Percentiles rank a stretch among this genome's conserved stretches.
Evolutionary conservation across 441 rosid genomes (phyloP).

Genomic region (Isatis lusitanica): DNA sequence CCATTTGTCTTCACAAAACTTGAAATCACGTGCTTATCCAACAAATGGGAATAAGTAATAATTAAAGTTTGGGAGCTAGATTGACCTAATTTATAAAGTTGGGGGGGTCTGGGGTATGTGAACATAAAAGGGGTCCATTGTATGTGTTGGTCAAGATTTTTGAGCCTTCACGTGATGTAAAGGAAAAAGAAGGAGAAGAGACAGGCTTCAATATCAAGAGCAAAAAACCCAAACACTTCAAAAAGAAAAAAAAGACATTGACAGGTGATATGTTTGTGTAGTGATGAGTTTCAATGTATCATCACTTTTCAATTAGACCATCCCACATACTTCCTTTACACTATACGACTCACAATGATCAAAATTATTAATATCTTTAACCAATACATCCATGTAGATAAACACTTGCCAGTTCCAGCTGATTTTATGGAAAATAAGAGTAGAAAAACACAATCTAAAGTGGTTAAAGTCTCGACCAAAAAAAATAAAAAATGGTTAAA

Average conservation of each 20-base stretch:
- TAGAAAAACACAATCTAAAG: too few species aligned
- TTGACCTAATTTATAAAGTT: conserved; percentile 28
- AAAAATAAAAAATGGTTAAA: too few species aligned
- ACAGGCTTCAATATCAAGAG: conserved; percentile 33
- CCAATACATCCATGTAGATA: background rate
- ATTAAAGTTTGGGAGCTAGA: conserved; percentile 24
- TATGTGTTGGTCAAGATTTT: conserved; percentile 26
- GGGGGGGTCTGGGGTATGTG: conserved; percentile 14
- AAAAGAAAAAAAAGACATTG: conserved; percentile 27
- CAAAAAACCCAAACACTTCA: conserved; percentile 27
- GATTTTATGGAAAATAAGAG: background rate
- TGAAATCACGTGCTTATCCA: conserved; percentile 40
- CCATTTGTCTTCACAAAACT: conserved; percentile 8
- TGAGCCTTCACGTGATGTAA: conserved; percentile 32
- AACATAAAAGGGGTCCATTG: conserved; percentile 35
- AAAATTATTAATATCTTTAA: conserved; percentile 3
- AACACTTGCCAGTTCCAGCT: background rate
- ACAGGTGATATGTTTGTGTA: conserved; percentile 30
- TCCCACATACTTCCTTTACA: conserved; percentile 27
- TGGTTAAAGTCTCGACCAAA: too few species aligned
- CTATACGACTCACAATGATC: conserved; percentile 25
- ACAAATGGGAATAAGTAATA: conserved; percentile 33
- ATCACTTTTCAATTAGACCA: conserved; percentile 27
- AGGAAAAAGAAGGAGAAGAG: conserved; percentile 17
- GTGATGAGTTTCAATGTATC: conserved; percentile 36